Evolutionary conservation across 23 red algal genomes (phyloP).

Genomic region (Agarophyton chilense): DNA sequence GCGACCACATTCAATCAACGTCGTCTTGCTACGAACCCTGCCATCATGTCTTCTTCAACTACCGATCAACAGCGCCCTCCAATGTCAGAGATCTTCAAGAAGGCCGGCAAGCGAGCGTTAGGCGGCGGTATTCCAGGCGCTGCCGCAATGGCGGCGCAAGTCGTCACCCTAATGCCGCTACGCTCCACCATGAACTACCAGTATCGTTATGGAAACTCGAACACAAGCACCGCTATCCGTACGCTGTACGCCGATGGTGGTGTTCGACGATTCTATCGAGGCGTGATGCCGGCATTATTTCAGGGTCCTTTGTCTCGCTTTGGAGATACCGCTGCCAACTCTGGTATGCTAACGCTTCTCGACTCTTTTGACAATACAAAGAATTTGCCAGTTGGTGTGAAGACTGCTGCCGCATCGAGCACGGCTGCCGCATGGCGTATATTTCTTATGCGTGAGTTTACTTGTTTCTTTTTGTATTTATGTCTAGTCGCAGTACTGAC

Average conservation of each 20-base stretch:
- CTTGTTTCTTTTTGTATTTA: neutral
- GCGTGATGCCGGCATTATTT: slow-evolving; percentile 59
- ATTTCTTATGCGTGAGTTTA: slow-evolving; percentile 81
- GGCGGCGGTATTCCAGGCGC: slow-evolving; percentile 73
- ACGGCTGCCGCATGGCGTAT: slow-evolving; percentile 68
- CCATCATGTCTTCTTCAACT: slow-evolving; percentile 10
- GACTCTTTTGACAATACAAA: slow-evolving; percentile 66
- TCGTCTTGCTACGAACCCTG: too few species aligned
- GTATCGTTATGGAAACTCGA: slow-evolving; percentile 66
- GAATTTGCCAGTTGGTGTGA: slow-evolving; percentile 63
- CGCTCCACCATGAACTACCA: slow-evolving; percentile 78
- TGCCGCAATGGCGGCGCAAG: slow-evolving; percentile 67
- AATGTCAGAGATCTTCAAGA: slow-evolving; percentile 52
- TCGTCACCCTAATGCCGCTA: slow-evolving; percentile 66
- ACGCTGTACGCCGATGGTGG: slow-evolving; percentile 69
- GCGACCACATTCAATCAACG: too few species aligned
- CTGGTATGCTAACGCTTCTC: slow-evolving; percentile 65
- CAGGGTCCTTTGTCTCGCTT: slow-evolving; percentile 75
- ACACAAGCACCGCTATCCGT: slow-evolving; percentile 45
- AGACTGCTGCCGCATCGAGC: slow-evolving; percentile 52
- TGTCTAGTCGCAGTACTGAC: neutral
- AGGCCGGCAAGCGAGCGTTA: slow-evolving; percentile 65
- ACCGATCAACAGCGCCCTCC: slow-evolving; percentile 27
- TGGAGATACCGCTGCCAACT: slow-evolving; percentile 75
- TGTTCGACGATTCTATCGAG: slow-evolving; percentile 73